Evolutionary conservation across 345 rosid species (phyloP), one percentile per base, ranked within the genome.

Genomic region (Gynandropsis gynandra): DNA sequence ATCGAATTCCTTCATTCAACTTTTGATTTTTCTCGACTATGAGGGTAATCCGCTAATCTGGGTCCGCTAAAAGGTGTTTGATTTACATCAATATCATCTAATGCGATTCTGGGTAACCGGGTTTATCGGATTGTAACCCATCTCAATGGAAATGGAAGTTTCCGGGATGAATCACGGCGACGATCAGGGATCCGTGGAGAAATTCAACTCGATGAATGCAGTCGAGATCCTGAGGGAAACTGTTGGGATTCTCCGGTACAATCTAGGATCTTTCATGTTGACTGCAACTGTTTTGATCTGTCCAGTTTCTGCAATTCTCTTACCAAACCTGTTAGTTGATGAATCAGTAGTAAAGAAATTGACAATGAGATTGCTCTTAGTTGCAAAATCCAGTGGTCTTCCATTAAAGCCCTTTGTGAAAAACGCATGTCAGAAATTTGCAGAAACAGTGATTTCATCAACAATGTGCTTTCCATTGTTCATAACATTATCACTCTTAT

Each of bases 221-320:
- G 55, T 82, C 53, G 96, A 87, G 77, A 90, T 90, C 65, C 60
- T 90, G 67, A 77, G 92, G 53, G 96, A 90, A 73, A 80, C 96
- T 7, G 79, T 84, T 31, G 68, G 95, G 51, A 84, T 90, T 47
- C 86, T 90, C 13, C 85, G 95, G 35, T 87, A 66, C 29, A 90
- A 87, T 64, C 66, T 70, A 1, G 60, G 63, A 1, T 74, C 78
- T 36, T 90, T 90, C 78, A 62, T 82, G 82, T 33, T 71, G 37
- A 80, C 77, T 58, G 72, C 77, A 2, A 62, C 79, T 4, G 37
- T 82, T 62, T 66, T 87, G 18, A 79, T 90, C 60, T 87, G 96
- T 46, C 98, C 98, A 32, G 79, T 90, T 10, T 87, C 87, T 8
- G 92, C 87, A 0, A 56, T 87, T 27, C 46, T 74, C 1, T 58